Evolutionary conservation across 352 stramenopile genomes (phyloP), one percentile per base, ranked within the genome.

Genomic region (Phytophthora uliginosa): DNA sequence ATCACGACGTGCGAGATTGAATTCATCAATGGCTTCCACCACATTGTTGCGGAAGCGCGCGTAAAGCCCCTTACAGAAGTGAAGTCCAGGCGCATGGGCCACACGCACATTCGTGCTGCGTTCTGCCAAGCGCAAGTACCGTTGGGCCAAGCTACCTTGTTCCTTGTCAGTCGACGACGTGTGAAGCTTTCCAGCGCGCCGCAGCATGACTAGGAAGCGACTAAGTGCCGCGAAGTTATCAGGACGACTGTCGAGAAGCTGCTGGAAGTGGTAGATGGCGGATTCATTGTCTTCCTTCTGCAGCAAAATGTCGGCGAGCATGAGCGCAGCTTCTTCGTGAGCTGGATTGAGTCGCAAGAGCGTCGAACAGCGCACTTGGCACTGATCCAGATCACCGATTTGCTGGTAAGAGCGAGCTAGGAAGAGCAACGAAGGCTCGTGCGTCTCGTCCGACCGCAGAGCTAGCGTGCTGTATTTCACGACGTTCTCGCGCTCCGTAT

Each of bases 61-160:
- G 66, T 95, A 97, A 1, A 99, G 71, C 0, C 96, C 96, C 34
- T 95, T 95, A 82, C 95, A 99, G 66, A 93, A 98, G 52, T 95
- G 81, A 47, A 98, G 76, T 0, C 95, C 96, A 0, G 95, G 75
- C 18, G 96, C 91, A 63, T 95, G 86, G 0, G 87, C 86, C 0
- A 91, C 84, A 24, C 90, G 81, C 2, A 92, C 81, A 7, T 93
- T 86, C 2, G 74, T 50, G 38, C 68, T 79, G 4, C 74, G 81
- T 70, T 97, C 92, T 7, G 94, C 95, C n/a, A 95, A 71, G 50
- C 93, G 85, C 13, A 99, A 61, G 68, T 95, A 97, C 17, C 82
- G 76, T 28, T 82, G 64, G 1, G 91, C 90, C 28, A 73, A 51
- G 20, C 45, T 65, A 0, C 59, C 68, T 31, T 76, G 58, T 20